Percentiles rank a stretch among this genome's conserved stretches.
Evolutionary conservation across 306 rosid species (phyloP).

Genomic region (Hippophae gyantsensis): DNA sequence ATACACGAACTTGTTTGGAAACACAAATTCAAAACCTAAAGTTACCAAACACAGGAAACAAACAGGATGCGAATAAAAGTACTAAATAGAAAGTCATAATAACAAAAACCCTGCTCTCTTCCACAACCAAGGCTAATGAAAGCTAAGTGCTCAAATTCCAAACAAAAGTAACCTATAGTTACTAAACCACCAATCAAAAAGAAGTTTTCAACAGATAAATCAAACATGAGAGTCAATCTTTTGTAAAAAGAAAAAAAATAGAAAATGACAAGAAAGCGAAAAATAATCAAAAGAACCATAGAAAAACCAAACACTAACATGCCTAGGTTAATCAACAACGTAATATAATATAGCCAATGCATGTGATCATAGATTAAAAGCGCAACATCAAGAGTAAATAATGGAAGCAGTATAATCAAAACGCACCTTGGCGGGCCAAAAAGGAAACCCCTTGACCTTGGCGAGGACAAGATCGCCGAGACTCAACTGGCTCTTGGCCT

Average conservation of each 20-base stretch:
- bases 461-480: conserved; percentile 98
- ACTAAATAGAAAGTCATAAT: neutral
- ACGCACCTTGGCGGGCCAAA: conserved; percentile 94
- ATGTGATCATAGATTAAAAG: conserved; percentile 1
- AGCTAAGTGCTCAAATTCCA: neutral
- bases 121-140: too few species aligned
- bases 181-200: too few species aligned
- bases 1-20: neutral
- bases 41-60: neutral
- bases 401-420: neutral
- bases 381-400: neutral
- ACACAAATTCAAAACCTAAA: neutral
- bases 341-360: neutral
- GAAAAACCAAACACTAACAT: neutral
- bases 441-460: conserved; percentile 95
- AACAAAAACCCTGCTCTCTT: neutral
- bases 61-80: neutral
- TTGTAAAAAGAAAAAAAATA: too few species aligned
- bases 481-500: conserved; percentile 56
- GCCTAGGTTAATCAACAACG: neutral
- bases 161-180: too few species aligned
- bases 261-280: too few species aligned
- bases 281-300: too few species aligned
- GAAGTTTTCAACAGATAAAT: neutral
- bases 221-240: neutral